Base-by-base conservation (phyloP, 768 basidiomycete species). In the Boletus sp. region DNA sequence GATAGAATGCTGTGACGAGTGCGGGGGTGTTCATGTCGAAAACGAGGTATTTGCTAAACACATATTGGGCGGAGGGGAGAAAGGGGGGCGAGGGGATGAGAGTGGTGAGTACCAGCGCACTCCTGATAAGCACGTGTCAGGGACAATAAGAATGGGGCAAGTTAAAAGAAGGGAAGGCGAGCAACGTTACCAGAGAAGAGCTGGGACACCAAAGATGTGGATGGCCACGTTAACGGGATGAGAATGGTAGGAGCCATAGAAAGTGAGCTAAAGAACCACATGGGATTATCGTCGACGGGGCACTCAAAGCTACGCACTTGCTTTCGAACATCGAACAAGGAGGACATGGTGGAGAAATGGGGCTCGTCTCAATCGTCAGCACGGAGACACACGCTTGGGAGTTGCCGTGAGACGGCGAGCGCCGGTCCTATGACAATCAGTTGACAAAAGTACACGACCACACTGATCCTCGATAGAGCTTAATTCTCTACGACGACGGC, bases 161-260 rank as follows among this genome's bases (percentile, higher is more conserved):
- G 37, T n/a, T 51, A 37, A 35, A 51, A 50, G 41, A 54, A 60
- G 41, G 56, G 35, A 54, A 60, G 43, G 47, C 47, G 44, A 34
- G 13, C 3, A 50, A 52, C 76, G 42, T 56, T 62, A 89, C 93
- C 93, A 98, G 52, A 92, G 67, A 56, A 97, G 78, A 55, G 88
- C 65, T 7, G 94, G 94, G 13, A 96, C 93, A 59, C 84, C 93
- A 55, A 90, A 64, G 61, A 94, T 76, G 70, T 98, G 96, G 57
- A 98, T 91, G 51, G 80, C 70, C 59, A 98, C 74, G 69, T 98
- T 98, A 57, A 83, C 73, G 27, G 82, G 83, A 69, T 96, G 87
- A 15, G 83, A 77, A 71, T 97, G 94, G 72, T 97, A 97, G 47
- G 93, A 87, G 19, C 92, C 93, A 69, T 98, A 98, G 77, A 96